Base-by-base conservation (phyloP, 2,329 filamentous ascomycete species). In the Corniculantispora saksenae region DNA sequence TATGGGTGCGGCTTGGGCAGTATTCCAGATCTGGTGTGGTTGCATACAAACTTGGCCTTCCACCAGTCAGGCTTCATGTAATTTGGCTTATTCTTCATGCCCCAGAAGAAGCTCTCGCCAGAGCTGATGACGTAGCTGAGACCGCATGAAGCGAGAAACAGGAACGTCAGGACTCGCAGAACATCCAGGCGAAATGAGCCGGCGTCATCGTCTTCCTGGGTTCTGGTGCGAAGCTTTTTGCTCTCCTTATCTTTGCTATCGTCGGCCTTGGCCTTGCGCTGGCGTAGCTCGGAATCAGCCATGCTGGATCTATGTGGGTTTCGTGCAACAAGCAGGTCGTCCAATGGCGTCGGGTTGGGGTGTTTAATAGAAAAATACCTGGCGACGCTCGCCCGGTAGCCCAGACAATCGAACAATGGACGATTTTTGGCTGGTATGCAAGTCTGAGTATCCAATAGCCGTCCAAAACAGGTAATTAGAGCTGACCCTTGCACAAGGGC, bases 91-190 rank as follows among this genome's bases (percentile, higher is more conserved):
- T 89, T 69, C 83, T 80, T 79, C 73, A 84, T 77, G 68, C 82
- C 88, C 90, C 91, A 95, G 65, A 88, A 83, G 68, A 89, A 82
- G 66, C 86, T 89, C 73, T 92, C 86, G 67, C 90, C 90, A 67
- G 84, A 83, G 53, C 90, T 93, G 70, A 91, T 83, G 68, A 94
- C 86, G 77, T 94, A 94, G 78, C 91, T 93, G 63, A 94, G 81
- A 21, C 85, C 88, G 71, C 84, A 86, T 27, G 87, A 91, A 55
- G 89, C 85, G 51, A 92, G 70, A 40, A 90, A 69, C 17, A 94
- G 76, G 63, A 91, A 91, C 38, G 84, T 84, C 54, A 93, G 72
- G 35, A 94, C 83, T 38, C 91, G 89, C 66, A 93, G 77, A 61
- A 91, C 76, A 75, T 94, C 92, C 40, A 93, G 78, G 78, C 79